Evolutionary conservation across 2,329 filamentous ascomycete species (phyloP).

Genomic region (Sporothrix variecibatus): DNA sequence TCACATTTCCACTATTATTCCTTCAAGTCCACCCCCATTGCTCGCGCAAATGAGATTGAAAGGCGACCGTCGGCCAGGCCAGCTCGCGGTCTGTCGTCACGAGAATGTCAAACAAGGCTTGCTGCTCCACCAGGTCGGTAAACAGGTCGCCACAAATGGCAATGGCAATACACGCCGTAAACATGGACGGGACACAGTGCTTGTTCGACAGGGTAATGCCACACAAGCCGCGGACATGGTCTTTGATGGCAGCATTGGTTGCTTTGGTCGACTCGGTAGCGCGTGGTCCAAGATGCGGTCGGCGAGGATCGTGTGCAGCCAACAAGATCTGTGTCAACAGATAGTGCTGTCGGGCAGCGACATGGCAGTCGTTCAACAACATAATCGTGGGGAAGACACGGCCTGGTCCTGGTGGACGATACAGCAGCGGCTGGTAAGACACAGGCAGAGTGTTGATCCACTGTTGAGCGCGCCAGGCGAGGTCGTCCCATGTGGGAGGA

Average conservation of each 20-base stretch:
- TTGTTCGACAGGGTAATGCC: slow-evolving; percentile 20
- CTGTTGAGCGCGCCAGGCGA: slow-evolving; percentile 2
- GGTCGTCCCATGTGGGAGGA: slow-evolving; percentile 5
- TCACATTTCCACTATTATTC: background rate
- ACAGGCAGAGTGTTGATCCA: slow-evolving; percentile 13
- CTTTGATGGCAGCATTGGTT: slow-evolving; percentile 11
- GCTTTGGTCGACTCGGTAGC: slow-evolving; percentile 9
- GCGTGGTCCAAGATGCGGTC: slow-evolving; percentile 14
- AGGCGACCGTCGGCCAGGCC: slow-evolving; percentile 53
- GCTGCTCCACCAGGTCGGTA: slow-evolving; percentile 47
- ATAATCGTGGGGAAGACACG: slow-evolving; percentile 15
- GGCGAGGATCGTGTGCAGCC: slow-evolving; percentile 14
- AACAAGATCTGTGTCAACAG: slow-evolving; percentile 17
- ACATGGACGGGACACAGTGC: slow-evolving; percentile 22
- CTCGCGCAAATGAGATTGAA: slow-evolving; percentile 49
- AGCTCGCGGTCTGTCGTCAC: slow-evolving; percentile 51
- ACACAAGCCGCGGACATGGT: slow-evolving; percentile 16
- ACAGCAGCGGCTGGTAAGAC: slow-evolving; percentile 19
- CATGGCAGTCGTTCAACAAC: slow-evolving; percentile 26
- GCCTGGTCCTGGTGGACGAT: background rate
- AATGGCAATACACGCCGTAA: slow-evolving; percentile 21
- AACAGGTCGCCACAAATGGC: slow-evolving; percentile 49
- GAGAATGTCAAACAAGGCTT: slow-evolving; percentile 51
- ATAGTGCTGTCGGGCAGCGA: slow-evolving; percentile 19
- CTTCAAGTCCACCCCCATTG: slow-evolving; percentile 50